Conservation (phyloP, 2,329 filamentous ascomycete genomes). For the Paraphoma sp. region DNA sequence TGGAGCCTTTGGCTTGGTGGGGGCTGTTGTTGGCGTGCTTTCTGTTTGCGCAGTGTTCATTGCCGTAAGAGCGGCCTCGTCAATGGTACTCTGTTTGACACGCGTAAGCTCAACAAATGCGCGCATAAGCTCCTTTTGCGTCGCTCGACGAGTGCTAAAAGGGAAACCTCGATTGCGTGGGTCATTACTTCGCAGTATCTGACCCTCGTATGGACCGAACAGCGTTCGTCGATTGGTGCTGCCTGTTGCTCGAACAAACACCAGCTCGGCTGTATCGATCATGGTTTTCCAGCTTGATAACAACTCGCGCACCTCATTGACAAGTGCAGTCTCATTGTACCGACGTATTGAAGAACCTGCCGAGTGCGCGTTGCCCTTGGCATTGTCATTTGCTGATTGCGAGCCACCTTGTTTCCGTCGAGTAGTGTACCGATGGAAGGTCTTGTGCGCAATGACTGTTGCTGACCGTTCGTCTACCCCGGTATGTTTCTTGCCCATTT, state of each 20-base stretch:
- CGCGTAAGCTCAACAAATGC: conserved; percentile 93
- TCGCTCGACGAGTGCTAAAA: conserved; percentile 89
- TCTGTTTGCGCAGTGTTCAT: conserved; percentile 55
- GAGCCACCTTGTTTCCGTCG: conserved; percentile 94
- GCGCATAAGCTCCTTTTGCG: conserved; percentile 92
- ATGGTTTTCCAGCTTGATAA: conserved; percentile 84
- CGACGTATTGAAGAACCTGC: conserved; percentile 88
- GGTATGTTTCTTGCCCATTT: conserved; percentile 71
- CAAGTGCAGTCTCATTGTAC: conserved; percentile 91
- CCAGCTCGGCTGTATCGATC: conserved; percentile 81
- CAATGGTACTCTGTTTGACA: conserved; percentile 81
- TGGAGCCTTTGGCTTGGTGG: conserved; percentile 57
- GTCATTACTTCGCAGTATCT: conserved; percentile 81
- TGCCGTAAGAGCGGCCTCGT: conserved; percentile 66
- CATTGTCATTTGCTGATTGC: conserved; percentile 90
- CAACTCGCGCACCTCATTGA: conserved; percentile 84
- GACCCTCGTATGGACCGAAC: conserved; percentile 89
- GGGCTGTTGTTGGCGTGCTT: conserved; percentile 43
- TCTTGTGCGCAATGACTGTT: conserved; percentile 91
- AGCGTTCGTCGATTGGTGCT: conserved; percentile 84
- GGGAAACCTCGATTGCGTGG: conserved; percentile 84
- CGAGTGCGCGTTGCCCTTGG: conserved; percentile 93
- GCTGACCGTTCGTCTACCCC: conserved; percentile 83
- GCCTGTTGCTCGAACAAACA: conserved; percentile 91
- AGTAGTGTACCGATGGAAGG: conserved; percentile 96